Evolutionary conservation across 1,284 basidiomycete species (phyloP).

Genomic region (Cryptococcus depauperatus): DNA sequence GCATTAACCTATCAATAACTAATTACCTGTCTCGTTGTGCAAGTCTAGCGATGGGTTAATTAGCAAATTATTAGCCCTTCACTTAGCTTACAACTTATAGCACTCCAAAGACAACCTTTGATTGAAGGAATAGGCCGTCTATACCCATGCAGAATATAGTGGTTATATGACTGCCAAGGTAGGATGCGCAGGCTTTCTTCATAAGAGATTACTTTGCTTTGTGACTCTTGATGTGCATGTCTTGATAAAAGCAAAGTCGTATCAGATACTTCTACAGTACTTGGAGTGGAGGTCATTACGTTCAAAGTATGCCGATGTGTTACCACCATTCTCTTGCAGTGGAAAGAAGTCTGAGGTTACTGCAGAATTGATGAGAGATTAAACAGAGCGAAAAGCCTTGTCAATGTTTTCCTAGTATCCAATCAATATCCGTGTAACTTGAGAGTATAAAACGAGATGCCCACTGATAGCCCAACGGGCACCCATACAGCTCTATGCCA

Average conservation of each 20-base stretch:
- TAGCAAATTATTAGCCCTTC: background rate
- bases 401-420: too few relatives aligned
- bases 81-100: constrained; percentile 60
- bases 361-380: too few relatives aligned
- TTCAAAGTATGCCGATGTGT: too few relatives aligned
- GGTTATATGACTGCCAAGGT: constrained; percentile 55
- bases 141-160: constrained; percentile 65
- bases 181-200: constrained; percentile 29
- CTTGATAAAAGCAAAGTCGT: background rate
- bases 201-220: constrained; percentile 18
- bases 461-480: too few relatives aligned
- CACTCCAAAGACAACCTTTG: constrained; percentile 58
- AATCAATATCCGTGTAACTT: too few relatives aligned
- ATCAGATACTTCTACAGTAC: too few relatives aligned
- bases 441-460: too few relatives aligned
- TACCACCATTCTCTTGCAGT: too few relatives aligned
- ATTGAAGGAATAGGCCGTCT: constrained; percentile 61
- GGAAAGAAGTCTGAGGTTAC: too few relatives aligned
- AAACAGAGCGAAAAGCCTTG: too few relatives aligned
- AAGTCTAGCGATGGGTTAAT: constrained; percentile 50
- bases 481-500: too few relatives aligned
- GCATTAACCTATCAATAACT: background rate
- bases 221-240: background rate
- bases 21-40: constrained; percentile 70
- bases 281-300: too few relatives aligned